phyloP scores from a whole-genome alignment of 805 yeast species.

The Candida oleophila region DNA sequence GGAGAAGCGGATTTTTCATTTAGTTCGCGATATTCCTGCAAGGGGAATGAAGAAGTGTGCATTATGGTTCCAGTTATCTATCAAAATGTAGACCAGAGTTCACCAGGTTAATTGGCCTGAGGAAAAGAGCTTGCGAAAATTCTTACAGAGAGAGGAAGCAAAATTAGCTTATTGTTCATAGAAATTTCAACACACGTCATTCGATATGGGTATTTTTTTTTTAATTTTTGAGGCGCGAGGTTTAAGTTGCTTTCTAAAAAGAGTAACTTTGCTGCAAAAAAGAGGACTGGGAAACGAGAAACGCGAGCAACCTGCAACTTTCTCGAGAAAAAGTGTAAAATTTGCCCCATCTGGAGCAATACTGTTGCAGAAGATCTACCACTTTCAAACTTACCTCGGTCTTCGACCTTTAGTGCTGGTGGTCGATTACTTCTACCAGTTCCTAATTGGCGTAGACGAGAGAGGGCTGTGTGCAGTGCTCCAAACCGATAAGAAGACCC shows the following conservation, averaged over 20 bases:
- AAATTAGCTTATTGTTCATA: background rate
- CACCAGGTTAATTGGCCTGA: background rate
- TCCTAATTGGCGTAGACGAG: background rate
- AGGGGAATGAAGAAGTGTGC: slow-evolving; percentile 17
- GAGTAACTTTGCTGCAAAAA: background rate
- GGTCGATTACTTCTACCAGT: background rate
- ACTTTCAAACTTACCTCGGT: background rate
- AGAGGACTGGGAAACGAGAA: too few relatives aligned
- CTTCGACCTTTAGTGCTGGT: background rate
- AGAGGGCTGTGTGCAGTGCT: background rate
- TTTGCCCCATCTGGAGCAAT: too few relatives aligned
- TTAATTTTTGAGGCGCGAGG: background rate
- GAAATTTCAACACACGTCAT: background rate
- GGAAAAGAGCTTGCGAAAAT: background rate
- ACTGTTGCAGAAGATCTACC: background rate
- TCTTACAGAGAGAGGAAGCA: background rate
- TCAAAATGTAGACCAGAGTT: background rate
- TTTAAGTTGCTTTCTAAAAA: background rate
- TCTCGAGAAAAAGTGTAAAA: too few relatives aligned
- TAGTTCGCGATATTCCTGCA: slow-evolving; percentile 27
- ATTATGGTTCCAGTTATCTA: background rate
- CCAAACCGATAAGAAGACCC: background rate
- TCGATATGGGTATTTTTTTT: background rate
- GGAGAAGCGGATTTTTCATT: slow-evolving; percentile 21
- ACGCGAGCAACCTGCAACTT: too few relatives aligned